Base-by-base conservation (phyloP, 129 eudicot genomes). In the Flaveria sonorensis region DNA sequence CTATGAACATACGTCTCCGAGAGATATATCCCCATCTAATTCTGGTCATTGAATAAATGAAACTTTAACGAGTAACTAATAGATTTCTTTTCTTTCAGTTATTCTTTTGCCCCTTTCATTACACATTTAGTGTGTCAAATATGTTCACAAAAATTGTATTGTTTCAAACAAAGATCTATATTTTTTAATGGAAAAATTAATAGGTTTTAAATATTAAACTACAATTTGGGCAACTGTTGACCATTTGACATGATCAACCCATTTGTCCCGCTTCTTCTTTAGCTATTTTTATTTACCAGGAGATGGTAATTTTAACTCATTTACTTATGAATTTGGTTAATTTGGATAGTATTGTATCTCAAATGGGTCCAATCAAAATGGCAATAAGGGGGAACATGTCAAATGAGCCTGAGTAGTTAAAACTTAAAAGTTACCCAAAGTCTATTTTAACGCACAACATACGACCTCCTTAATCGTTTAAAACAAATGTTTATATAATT, bases 301-400 rank as follows among this genome's bases (percentile, higher is more conserved):
- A 53, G 18, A 52, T 73, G 68, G 23, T 53, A 56, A 50, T 71
- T 50, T 71, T 28, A 50, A 26, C 63, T 10, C 48, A 71, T 71
- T 71, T 7, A 56, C 39, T 24, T 48, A n/a, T 20, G 39, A 70
- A 70, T 45, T 12, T 18, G 23, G 60, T 70, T 14, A 23, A 24
- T 47, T 30, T 26, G 26, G 19, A 46, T 43, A 42, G 39, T 42
- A 15, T 42, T 19, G 7, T 69, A 69, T 45, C 28, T 2, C 39
- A 43, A 46, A 45, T 30, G 7, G 40, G 36, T 46, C 52, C 3
- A 10, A 21, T 43, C 6, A 52, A 30, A 71, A 30, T 9, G 18
- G 11, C 11, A 28, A 48, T 9, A 20, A 51, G 36, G 36, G 26
- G 26, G 21, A 24, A 26, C 20, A 20, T 8, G 21, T n/a, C 26